A percentile compares a stretch with the other conserved stretches of the same genome.
Evolutionary conservation across 306 rosid genomes (phyloP).

Genomic region (Corylus avellana): DNA sequence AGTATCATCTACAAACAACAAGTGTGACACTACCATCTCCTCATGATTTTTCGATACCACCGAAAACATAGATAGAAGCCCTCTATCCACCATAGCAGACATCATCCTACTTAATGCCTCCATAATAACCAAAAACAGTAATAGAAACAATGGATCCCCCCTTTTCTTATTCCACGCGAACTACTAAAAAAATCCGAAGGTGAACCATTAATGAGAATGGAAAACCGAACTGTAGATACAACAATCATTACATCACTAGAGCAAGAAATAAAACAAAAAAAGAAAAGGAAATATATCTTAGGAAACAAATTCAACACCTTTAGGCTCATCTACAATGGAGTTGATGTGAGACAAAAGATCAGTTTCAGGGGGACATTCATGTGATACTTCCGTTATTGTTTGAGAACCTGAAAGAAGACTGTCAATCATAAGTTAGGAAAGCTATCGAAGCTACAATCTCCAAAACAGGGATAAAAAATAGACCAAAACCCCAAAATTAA

Average conservation of each 20-base stretch:
- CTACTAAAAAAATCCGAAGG: too few species aligned
- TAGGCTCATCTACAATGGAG: conserved; percentile 52
- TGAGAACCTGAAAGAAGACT: conserved; percentile 46
- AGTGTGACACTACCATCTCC: too few species aligned
- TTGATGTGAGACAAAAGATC: conserved; percentile 66
- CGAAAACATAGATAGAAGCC: too few species aligned
- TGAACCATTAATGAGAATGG: too few species aligned
- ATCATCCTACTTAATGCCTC: too few species aligned
- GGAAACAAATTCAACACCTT: conserved; percentile 55
- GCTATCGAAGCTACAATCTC: neutral
- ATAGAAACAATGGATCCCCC: too few species aligned
- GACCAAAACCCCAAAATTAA: neutral
- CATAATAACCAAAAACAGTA: too few species aligned
- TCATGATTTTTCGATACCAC: too few species aligned
- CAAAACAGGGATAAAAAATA: neutral
- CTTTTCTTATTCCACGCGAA: too few species aligned
- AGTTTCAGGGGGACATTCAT: conserved; percentile 38
- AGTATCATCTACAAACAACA: too few species aligned
- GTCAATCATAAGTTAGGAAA: conserved; percentile 32
- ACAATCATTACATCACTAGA: conserved; percentile 9
- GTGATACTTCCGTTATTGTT: conserved; percentile 34
- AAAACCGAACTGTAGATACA: neutral
- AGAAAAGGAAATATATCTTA: neutral
- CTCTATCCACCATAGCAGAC: too few species aligned
- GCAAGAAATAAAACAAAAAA: too few species aligned